These are phyloP conservation scores for Fusarium sp. DNA, from an alignment of 2,329 filamentous ascomycete species.

Conservation along the genomic window DNA sequence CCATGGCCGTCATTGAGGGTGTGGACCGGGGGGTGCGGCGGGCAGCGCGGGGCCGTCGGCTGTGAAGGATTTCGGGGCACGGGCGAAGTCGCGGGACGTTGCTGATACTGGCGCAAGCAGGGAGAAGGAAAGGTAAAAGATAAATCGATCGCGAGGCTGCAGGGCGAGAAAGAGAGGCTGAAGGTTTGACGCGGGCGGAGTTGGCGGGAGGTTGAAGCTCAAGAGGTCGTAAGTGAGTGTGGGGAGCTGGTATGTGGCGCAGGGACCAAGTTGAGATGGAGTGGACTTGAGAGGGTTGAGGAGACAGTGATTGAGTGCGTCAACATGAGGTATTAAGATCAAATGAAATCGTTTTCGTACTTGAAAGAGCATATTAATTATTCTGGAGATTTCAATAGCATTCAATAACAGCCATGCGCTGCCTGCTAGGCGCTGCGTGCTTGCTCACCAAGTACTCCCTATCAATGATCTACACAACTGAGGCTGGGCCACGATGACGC, in stretches of 20 bases:
- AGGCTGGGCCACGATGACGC: slow-evolving; percentile 29
- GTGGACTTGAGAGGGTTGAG: slow-evolving; percentile 11
- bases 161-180: not conserved
- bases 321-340: not conserved
- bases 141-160: not conserved
- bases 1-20: slow-evolving; percentile 52
- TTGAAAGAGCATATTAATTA: rapidly evolving
- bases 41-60: not conserved
- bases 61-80: not conserved
- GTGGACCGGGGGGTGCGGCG: not conserved
- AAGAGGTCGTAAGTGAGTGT: slow-evolving; percentile 19
- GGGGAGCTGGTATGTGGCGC: slow-evolving; percentile 36
- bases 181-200: slow-evolving; percentile 21
- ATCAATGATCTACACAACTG: slow-evolving; percentile 13
- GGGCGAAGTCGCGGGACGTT: not conserved
- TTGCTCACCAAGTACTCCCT: slow-evolving; percentile 12
- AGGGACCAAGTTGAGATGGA: slow-evolving; percentile 31
- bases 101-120: not conserved
- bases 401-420: not conserved
- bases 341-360: rapidly evolving
- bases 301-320: not conserved
- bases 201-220: slow-evolving; percentile 36
- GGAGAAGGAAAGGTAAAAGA: not conserved
- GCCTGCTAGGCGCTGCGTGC: not conserved
- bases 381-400: rapidly evolving